Evolutionary conservation across 1,139 yeast species (phyloP), one percentile per base, ranked within the genome.

Genomic region (Suhomyces terraborum): DNA sequence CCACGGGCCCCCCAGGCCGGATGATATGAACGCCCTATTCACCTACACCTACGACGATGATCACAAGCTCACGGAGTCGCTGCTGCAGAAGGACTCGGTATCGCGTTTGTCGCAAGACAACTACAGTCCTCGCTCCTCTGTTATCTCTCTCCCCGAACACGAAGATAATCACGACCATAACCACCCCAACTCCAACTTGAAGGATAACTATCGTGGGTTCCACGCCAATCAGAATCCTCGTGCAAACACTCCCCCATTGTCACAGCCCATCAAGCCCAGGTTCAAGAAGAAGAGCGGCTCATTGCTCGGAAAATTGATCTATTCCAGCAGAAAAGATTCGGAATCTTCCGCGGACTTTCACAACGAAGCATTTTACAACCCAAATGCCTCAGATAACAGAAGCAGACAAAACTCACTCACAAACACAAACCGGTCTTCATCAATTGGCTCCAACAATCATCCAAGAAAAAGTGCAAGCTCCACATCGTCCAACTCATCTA

Each of bases 181-280:
- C 10, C 24, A 22, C n/a, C 25, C 27, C 2, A 16, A 44, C 12
- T 26, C 47, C 13, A 49, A 45, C 17, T 38, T 51, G 29, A 60
- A 53, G 39, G 72, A 63, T 25, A 54, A 66, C 36, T 77, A 77
- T 50, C 66, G 63, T 41, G 83, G 83, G 2, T 74, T 78, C 57
- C 82, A 77, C 51, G 69, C 67, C 30, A 63, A 65, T 30, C 62
- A 62, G 26, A 52, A 61, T 20, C 61, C 64, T 22, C 66, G 63
- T 24, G 54, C 52, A 17, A 69, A 70, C 31, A 56, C 73, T 1
- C 82, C 83, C 1, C 81, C 82, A 1, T 62, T 75, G 33, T 52
- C 64, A 9, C 77, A 73, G 16, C 82, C 82, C 2, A 69, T 77
- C 13, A 75, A 70, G 48, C 81, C 82, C 0, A 62, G 67, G 39